Evolutionary conservation across 2,329 filamentous ascomycete genomes (phyloP), one percentile per base, ranked within the genome.

Genomic region (Bertia moriformis): DNA sequence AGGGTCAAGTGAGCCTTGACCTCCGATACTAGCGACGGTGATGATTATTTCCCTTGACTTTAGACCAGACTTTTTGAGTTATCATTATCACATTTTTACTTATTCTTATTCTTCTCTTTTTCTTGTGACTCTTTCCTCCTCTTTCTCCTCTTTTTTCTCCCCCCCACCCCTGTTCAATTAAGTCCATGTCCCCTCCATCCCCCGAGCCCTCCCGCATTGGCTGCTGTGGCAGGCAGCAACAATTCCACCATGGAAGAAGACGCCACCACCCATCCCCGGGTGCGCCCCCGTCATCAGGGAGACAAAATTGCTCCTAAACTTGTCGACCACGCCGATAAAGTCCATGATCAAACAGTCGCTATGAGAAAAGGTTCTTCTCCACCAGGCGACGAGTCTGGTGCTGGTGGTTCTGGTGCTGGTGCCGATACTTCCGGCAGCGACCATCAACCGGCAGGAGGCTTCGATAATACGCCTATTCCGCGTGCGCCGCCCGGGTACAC

Each of bases 391-490:
- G n/a, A n/a, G n/a, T n/a, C n/a, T n/a, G n/a, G n/a, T n/a, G n/a
- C n/a, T n/a, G n/a, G n/a, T n/a, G n/a, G n/a, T n/a, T n/a, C n/a
- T n/a, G n/a, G n/a, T n/a, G n/a, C n/a, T n/a, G n/a, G n/a, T n/a
- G n/a, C n/a, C n/a, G 10, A 10, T 7, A 18, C 32, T 13, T 7
- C 32, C 15, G 15, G 15, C 15, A 15, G 15, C 15, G 48, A 49
- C 3, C 48, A 51, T 14, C 39, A 59, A 38, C 73, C 74, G 4
- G 63, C 67, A 4, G 78, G 78, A 30, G 78, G 78, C 13, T 80
- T 66, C 52, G 78, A 82, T 54, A 60, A 57, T 41, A 82, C 75
- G 3, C 73, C 75, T 2, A 60, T 82, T n/a, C 73, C 75, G 3
- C 48, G 56, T 43, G 67, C 66, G n/a, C 68, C 69, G 39, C 65